Evolutionary conservation across 2,329 filamentous ascomycete genomes (phyloP).

Genomic region (Claviceps humidiphila): DNA sequence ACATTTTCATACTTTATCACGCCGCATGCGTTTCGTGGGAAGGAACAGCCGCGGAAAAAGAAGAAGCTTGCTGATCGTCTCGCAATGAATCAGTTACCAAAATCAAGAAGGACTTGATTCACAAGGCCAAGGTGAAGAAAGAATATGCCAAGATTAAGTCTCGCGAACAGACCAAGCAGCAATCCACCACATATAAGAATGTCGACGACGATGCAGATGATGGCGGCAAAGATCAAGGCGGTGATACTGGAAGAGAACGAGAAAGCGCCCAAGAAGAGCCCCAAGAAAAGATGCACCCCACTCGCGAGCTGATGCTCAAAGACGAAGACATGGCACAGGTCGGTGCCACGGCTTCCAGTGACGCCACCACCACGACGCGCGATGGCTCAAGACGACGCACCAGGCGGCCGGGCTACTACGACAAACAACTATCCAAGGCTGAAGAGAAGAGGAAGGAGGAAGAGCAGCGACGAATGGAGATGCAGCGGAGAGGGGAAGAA

Average conservation of each 20-base stretch:
- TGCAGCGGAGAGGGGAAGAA: constrained; percentile 42
- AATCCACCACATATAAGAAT: constrained; percentile 6
- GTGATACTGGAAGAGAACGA: constrained; percentile 7
- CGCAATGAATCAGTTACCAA: constrained; percentile 49
- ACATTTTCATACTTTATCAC: background rate
- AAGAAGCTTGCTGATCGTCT: constrained; percentile 5
- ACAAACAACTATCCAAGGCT: constrained; percentile 44
- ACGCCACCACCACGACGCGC: constrained; percentile 6
- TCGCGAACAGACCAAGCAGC: constrained; percentile 19
- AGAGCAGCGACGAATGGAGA: constrained; percentile 29
- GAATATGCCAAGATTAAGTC: constrained; percentile 78
- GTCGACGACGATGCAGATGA: constrained; percentile 8
- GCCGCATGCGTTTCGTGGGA: background rate
- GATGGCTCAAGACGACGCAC: constrained; percentile 23
- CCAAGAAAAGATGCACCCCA: constrained; percentile 21
- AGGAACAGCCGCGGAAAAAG: background rate
- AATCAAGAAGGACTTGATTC: constrained; percentile 79
- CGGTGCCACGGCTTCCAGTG: constrained; percentile 9
- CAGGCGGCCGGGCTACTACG: constrained; percentile 43
- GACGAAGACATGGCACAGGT: constrained; percentile 24
- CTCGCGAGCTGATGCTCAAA: constrained; percentile 26
- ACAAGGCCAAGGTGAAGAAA: constrained; percentile 89
- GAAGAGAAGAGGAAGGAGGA: constrained; percentile 29
- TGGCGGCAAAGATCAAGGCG: constrained; percentile 8
- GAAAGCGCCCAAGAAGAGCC: background rate